phyloP scores from a whole-genome alignment of 176 grass and related monocot genomes.

The Phoenix dactylifera region DNA sequence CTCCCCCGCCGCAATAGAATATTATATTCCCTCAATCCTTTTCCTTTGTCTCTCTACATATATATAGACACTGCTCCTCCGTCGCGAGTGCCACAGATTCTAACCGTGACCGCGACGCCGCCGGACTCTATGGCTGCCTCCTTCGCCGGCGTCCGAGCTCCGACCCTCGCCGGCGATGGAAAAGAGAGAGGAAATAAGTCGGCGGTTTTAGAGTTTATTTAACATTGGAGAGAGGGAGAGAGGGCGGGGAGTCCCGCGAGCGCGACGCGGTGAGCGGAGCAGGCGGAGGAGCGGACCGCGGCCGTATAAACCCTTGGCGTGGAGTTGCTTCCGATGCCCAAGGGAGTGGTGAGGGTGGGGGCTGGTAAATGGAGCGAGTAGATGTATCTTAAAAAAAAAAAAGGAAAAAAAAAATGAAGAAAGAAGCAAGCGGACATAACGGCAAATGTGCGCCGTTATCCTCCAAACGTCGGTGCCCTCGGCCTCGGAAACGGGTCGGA shows the following conservation, averaged over 20 bases:
- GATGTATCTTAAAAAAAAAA: too few species aligned
- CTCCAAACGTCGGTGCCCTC: too few species aligned
- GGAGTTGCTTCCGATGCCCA: too few species aligned
- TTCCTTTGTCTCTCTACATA: not conserved
- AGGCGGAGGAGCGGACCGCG: not conserved
- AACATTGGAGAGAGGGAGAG: not conserved
- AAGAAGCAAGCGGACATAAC: too few species aligned
- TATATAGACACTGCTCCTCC: not conserved
- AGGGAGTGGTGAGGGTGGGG: too few species aligned
- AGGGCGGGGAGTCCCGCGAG: not conserved
- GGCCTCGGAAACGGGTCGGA: too few species aligned
- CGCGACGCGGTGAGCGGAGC: not conserved
- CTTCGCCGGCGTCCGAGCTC: not conserved
- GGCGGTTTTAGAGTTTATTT: not conserved
- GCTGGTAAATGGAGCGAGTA: too few species aligned
- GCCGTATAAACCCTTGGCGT: too few species aligned
- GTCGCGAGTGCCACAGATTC: not conserved
- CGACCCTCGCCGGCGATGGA: not conserved
- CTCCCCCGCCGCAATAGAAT: constrained; percentile 8
- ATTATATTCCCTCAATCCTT: not conserved
- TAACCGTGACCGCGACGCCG: not conserved
- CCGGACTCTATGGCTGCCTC: not conserved
- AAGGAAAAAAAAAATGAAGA: too few species aligned
- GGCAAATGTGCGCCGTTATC: too few species aligned
- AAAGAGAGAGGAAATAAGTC: not conserved